Evolutionary conservation across 1,284 basidiomycete species (phyloP).

Genomic region (Phylloporus sp.): DNA sequence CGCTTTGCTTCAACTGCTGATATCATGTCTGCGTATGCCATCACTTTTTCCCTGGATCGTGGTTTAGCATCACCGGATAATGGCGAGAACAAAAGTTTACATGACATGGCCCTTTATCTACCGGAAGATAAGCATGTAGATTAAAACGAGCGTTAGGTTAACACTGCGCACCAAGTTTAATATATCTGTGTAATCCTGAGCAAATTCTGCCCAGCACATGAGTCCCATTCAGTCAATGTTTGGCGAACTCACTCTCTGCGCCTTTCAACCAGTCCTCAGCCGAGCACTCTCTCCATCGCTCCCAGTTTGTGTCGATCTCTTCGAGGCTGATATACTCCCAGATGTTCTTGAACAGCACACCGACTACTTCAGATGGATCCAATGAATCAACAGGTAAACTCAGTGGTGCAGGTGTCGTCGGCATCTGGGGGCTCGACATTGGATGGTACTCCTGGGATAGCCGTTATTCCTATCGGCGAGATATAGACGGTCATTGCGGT

Average conservation of each 20-base stretch:
- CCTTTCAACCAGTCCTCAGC: slow-evolving; percentile 43
- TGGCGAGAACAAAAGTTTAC: slow-evolving; percentile 21
- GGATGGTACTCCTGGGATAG: slow-evolving; percentile 29
- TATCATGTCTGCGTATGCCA: slow-evolving; percentile 27
- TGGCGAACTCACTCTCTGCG: slow-evolving; percentile 33
- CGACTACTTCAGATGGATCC: slow-evolving; percentile 24
- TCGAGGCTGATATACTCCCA: slow-evolving; percentile 27
- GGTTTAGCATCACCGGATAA: slow-evolving; percentile 7
- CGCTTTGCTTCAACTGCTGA: slow-evolving; percentile 29
- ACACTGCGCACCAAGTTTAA: slow-evolving; percentile 33
- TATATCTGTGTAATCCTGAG: slow-evolving; percentile 26
- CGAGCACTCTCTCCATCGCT: slow-evolving; percentile 38
- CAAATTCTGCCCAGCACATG: slow-evolving; percentile 31
- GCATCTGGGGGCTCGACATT: slow-evolving; percentile 32
- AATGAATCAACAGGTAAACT: slow-evolving; percentile 5
- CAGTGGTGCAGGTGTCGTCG: slow-evolving; percentile 23
- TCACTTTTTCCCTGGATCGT: slow-evolving; percentile 27
- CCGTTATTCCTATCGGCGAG: neutral
- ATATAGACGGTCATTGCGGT: slow-evolving; percentile 22
- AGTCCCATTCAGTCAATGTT: neutral
- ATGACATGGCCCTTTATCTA: slow-evolving; percentile 41
- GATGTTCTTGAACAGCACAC: slow-evolving; percentile 28
- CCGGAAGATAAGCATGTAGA: slow-evolving; percentile 2
- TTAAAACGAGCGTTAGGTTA: slow-evolving; percentile 8
- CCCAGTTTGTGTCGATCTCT: slow-evolving; percentile 33